Evolutionary conservation across 2,329 filamentous ascomycete genomes (phyloP), one percentile per base, ranked within the genome.

Genomic region (Rosellinia necatrix): DNA sequence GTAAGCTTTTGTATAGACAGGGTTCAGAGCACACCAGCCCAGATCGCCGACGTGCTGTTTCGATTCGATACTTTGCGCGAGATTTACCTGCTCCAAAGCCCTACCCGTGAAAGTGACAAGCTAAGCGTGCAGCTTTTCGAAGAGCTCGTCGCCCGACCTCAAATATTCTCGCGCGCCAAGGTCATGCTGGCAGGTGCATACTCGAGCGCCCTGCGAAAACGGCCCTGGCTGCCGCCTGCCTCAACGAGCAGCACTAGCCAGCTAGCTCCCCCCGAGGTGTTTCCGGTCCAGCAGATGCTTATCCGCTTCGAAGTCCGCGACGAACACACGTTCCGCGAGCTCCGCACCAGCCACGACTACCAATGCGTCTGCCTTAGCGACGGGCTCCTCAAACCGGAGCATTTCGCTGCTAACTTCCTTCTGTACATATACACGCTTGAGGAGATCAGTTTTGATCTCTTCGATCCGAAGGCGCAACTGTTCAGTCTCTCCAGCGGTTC

Each of bases 1-100:
- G 17, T 62, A 21, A 62, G 59, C 19, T 21, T 62, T 15, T 60
- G 59, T 35, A 51, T 60, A 22, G 57, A 64, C 22, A 54, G 25
- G 17, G 30, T 64, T 27, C 32, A 25, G n/a, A 44, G 59, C 40
- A 54, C 51, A 34, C 50, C 57, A 17, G 44, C 57, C 22, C 38
- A 64, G 32, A 40, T 64, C n/a, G 46, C 46, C 9, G 22, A 48
- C 10, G 44, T 34, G 35, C 44, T 62, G 5, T 56, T 38, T 15
- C 47, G 12, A 12, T 30, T 12, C 29, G 8, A 24, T 25, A 40
- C 32, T 3, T 50, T 62, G 17, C 19, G 30, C 17, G 53, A 58
- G 37, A 50, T 60, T 27, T 54, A 32, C 46, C 37, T 64, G 9
- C 21, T 55, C 8, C 59, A 64, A 12, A 56, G 25, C 24, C 59